Base-by-base conservation (phyloP, 2,329 filamentous ascomycete genomes). In the Fusarium sp. region DNA sequence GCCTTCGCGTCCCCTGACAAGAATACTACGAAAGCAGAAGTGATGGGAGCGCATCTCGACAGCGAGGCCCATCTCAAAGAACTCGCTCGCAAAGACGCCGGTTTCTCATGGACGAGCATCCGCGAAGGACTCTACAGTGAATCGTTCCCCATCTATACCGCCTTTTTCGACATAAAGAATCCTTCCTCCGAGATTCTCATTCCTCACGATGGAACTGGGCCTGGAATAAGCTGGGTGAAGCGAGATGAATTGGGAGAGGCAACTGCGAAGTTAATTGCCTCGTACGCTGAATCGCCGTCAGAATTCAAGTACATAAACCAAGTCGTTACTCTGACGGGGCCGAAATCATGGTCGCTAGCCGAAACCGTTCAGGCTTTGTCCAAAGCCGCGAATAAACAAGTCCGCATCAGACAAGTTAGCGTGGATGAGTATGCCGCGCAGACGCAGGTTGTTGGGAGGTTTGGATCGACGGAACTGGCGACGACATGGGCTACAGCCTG, bases 41-140 rank as follows among this genome's bases (percentile, higher is more conserved):
- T 76, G 0, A 74, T 76, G 73, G 37, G 62, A 0, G 73, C 73
- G 0, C 73, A 76, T 65, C 62, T 75, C 1, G 73, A 74, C 6
- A 76, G 62, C 3, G 73, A 75, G 24, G 56, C 34, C 20, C 6
- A 67, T 14, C 8, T 75, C n/a, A 61, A 13, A 2, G 11, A 58
- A 9, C 20, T 76, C 2, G 38, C 62, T 4, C 13, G 47, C 1
- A 54, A 16, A 0, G 9, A 54, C 0, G 0, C 34, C 1, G 40
- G 22, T 0, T 62, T 76, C 20, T 60, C 73, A 1, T 76, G 63
- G 65, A 75, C 73, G 0, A 76, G 70, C 2, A 38, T 76, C 1
- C 73, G 73, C 0, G 73, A 75, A n/a, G 73, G 73, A 0, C 57
- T 75, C 0, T 76, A 76, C 13, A 72, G 64, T 50, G 73, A 75